phyloP scores from a whole-genome alignment of 805 yeast genomes.

The Cyberlindnera misumaiensis region DNA sequence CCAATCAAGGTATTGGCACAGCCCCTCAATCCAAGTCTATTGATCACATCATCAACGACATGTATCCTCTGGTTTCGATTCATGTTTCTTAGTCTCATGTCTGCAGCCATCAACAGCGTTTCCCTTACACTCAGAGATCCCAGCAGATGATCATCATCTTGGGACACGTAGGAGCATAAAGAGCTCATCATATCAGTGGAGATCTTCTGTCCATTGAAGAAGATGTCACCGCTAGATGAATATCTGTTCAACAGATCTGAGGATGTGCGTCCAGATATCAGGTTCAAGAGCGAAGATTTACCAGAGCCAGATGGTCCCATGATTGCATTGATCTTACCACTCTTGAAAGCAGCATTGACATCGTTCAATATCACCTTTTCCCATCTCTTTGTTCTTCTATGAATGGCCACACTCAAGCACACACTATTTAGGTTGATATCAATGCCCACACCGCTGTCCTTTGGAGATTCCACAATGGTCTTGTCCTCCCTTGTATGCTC shows the following conservation, averaged over 20 bases:
- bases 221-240: constrained; percentile 34
- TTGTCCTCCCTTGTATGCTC: constrained; percentile 3
- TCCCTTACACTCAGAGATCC: constrained; percentile 73
- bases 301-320: constrained; percentile 85
- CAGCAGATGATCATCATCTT: constrained; percentile 70
- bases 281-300: constrained; percentile 59
- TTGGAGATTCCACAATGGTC: background rate
- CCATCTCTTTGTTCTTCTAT: constrained; percentile 1
- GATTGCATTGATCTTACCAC: constrained; percentile 54
- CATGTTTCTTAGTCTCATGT: constrained; percentile 48
- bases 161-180: constrained; percentile 73
- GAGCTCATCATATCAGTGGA: constrained; percentile 32
- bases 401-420: constrained; percentile 12
- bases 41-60: constrained; percentile 51
- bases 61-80: constrained; percentile 35
- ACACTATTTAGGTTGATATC: constrained; percentile 12
- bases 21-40: constrained; percentile 60
- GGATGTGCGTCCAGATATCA: constrained; percentile 52
- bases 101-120: constrained; percentile 67
- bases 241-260: constrained; percentile 25
- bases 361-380: constrained; percentile 17
- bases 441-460: constrained; percentile 7
- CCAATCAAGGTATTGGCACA: constrained; percentile 75
- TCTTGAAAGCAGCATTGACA: constrained; percentile 19
- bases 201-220: constrained; percentile 35